phyloP scores from a whole-genome alignment of 2,329 filamentous ascomycete species.

The Leptographium lundbergii region DNA sequence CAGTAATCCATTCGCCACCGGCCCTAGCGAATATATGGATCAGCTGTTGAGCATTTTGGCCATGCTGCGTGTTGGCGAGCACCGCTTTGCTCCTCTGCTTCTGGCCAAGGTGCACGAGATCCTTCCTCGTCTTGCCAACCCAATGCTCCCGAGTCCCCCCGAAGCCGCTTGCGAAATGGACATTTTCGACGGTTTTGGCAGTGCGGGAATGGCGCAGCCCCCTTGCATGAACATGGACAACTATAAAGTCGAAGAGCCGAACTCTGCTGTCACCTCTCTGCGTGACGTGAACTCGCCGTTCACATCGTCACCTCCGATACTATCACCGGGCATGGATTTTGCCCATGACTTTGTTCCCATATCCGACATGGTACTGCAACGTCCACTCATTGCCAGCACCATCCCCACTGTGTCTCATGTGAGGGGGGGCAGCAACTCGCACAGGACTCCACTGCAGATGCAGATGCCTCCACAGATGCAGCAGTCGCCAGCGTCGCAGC shows the following conservation, averaged over 20 bases:
- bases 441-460: neutral
- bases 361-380: slow-evolving; percentile 41
- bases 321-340: slow-evolving; percentile 41
- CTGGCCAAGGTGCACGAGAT: slow-evolving; percentile 64
- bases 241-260: slow-evolving; percentile 32
- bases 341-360: slow-evolving; percentile 35
- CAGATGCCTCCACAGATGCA: neutral
- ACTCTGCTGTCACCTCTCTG: slow-evolving; percentile 20
- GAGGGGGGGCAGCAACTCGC: neutral
- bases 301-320: slow-evolving; percentile 37
- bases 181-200: slow-evolving; percentile 55
- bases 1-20: slow-evolving; percentile 48
- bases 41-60: slow-evolving; percentile 56
- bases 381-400: slow-evolving; percentile 23
- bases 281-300: slow-evolving; percentile 38
- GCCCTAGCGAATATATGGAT: slow-evolving; percentile 62
- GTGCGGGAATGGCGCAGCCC: slow-evolving; percentile 45
- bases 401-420: neutral
- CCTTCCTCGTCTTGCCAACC: slow-evolving; percentile 48
- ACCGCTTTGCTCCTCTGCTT: slow-evolving; percentile 65
- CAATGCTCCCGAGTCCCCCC: slow-evolving; percentile 45
- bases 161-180: slow-evolving; percentile 42
- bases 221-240: slow-evolving; percentile 33
- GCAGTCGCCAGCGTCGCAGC: slow-evolving; percentile 1
- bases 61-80: slow-evolving; percentile 59